phyloP scores from a whole-genome alignment of 192 early-diverging fungal genomes.

The Ambispora gerdemannii region DNA sequence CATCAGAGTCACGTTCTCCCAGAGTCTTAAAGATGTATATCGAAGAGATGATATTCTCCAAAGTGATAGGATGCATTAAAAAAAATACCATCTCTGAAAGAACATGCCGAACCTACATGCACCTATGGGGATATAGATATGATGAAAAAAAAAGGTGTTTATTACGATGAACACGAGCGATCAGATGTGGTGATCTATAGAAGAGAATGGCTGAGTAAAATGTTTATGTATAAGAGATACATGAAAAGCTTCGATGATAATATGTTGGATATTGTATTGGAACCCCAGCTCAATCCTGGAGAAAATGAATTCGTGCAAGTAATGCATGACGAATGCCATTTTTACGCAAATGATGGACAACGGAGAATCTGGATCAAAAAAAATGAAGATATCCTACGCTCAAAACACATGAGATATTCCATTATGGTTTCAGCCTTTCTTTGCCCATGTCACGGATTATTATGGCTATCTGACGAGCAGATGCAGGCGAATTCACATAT shows the following conservation, averaged over 20 bases:
- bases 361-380: slow-evolving; percentile 20
- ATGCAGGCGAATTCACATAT: slow-evolving; percentile 2
- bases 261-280: background rate
- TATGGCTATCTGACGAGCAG: slow-evolving; percentile 20
- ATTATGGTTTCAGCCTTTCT: slow-evolving; percentile 33
- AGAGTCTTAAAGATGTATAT: too few relatives aligned
- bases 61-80: too few relatives aligned
- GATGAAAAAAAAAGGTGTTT: too few relatives aligned
- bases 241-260: slow-evolving; percentile 25
- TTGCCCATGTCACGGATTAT: slow-evolving; percentile 23
- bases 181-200: too few relatives aligned
- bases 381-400: slow-evolving; percentile 7
- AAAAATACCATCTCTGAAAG: too few relatives aligned
- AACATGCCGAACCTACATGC: too few relatives aligned
- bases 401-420: slow-evolving; percentile 9
- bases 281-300: background rate
- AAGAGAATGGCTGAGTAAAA: too few relatives aligned
- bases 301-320: slow-evolving; percentile 1
- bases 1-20: too few relatives aligned
- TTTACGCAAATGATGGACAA: slow-evolving; percentile 29
- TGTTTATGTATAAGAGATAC: slow-evolving; percentile 8
- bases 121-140: too few relatives aligned
- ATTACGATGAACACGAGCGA: too few relatives aligned
- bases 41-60: too few relatives aligned
- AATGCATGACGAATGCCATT: slow-evolving; percentile 25